phyloP scores from a whole-genome alignment of 2,329 filamentous ascomycete genomes.

The Trichophyton verrucosum region DNA sequence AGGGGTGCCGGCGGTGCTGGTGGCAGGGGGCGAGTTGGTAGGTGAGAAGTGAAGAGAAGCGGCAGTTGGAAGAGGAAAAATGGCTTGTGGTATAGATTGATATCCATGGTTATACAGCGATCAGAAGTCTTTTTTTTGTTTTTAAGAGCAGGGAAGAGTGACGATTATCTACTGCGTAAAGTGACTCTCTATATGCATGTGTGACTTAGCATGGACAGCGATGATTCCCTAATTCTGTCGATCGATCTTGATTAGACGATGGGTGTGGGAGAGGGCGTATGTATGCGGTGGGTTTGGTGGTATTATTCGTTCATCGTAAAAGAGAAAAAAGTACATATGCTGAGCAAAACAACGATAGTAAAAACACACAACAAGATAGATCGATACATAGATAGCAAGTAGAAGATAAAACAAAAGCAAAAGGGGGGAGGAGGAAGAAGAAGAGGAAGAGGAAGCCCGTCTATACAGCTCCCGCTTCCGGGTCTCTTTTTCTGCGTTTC shows the following conservation, averaged over 20 bases:
- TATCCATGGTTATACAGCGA: not conserved
- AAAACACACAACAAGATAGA: too few relatives aligned
- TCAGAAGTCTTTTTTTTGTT: too few relatives aligned
- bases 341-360: too few relatives aligned
- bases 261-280: too few relatives aligned
- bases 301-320: not conserved
- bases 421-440: too few relatives aligned
- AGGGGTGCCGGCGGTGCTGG: conserved; percentile 11
- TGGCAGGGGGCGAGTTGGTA: conserved; percentile 5
- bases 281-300: not conserved
- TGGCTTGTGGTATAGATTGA: not conserved
- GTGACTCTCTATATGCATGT: not conserved
- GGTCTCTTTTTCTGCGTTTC: conserved; percentile 5
- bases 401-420: too few relatives aligned
- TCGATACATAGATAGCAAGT: not conserved
- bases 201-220: not conserved
- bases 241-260: too few relatives aligned
- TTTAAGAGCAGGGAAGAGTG: too few relatives aligned
- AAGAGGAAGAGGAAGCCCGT: not conserved
- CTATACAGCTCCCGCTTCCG: not conserved
- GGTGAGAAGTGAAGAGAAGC: too few relatives aligned
- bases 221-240: not conserved
- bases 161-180: too few relatives aligned
- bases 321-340: not conserved
- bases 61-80: too few relatives aligned